Evolutionary conservation across 108 stramenopile genomes (phyloP), one percentile per base, ranked within the genome.

Genomic region (Nitzschia sp.): DNA sequence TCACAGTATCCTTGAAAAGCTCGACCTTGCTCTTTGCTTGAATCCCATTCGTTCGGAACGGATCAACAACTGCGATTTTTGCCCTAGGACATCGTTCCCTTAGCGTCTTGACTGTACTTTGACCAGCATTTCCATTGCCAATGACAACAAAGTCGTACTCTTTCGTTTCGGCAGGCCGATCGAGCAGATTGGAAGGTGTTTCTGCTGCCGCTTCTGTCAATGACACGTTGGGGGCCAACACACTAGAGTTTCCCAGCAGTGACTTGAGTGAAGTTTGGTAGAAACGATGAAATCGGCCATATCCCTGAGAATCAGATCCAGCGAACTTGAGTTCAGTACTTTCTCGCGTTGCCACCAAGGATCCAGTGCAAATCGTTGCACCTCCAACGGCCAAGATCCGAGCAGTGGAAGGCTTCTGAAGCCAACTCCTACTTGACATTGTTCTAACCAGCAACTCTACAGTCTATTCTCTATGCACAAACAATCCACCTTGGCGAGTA

Each of bases 121-220:
- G 62, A 8, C 86, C 86, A 40, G 79, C 72, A 67, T 77, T 82
- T 29, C 86, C 86, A 59, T 74, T 57, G 41, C 86, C 86, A 26
- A 87, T 43, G 29, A 87, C 71, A 5, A 87, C 71, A 59, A 87
- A 87, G 52, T 87, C 86, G 40, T 85, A 85, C 41, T 37, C 10
- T 34, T 25, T 19, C 21, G 51, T 51, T 10, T 24, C 46, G 39
- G 50, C 67, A 19, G 62, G 62, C 9, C 29, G 3, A 5, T 34
- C 29, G 29, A 34, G 29, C 29, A 34, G 29, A 34, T 34, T 34
- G 29, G 29, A 1, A 34, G 29, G 29, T 34, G 29, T 34, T 34
- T 34, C 29, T 34, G 29, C 29, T 3, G 29, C 1, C 29, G 29
- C 29, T 5, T 34, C 29, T 34, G 29, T 34, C 29, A 34, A 34